Evolutionary conservation across 2,329 filamentous ascomycete genomes (phyloP), one percentile per base, ranked within the genome.

Genomic region (Cytospora schulzeri): DNA sequence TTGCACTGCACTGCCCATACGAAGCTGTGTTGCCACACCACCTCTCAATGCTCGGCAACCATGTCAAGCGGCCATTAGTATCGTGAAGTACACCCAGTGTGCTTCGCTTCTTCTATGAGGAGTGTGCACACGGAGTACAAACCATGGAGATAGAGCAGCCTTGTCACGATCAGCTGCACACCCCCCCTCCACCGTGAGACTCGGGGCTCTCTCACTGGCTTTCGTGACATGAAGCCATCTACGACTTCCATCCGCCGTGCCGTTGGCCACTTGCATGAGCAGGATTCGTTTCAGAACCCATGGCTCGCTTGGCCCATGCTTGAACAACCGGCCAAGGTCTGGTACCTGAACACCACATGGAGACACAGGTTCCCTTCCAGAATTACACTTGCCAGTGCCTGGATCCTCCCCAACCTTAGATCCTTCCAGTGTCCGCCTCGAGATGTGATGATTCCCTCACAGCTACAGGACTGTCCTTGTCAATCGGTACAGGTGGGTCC

Each of bases 121-220:
- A 19, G 3, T 56, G 38, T 26, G 38, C 59, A 38, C 59, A 62
- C 59, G 59, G 59, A 62, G 59, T 62, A 62, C 59, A 48, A 24
- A 11, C n/a, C 22, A 50, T 38, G 19, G 28, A 29, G 28, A 17
- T 4, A 38, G 28, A 38, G 51, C 31, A 19, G 52, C 28, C 29
- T 26, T 33, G 28, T 52, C 52, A 53, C 59, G 52, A 29, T 26
- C 38, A 24, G n/a, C 55, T 50, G 38, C 59, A 62, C 52, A 35
- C 59, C n/a, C 52, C 59, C 59, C 51, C 14, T 52, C 57, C 22
- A 22, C 57, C 53, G 31, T 26, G n/a, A 28, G 35, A 19, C n/a
- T 24, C 14, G 15, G 35, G 54, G 59, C 22, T 38, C n/a, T 35
- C n/a, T n/a, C 19, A 26, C 26, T 15, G 51, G 52, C 38, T 28